Conservation (phyloP, 176 grass and related monocot species). For the Bonia amplexicaulis region DNA sequence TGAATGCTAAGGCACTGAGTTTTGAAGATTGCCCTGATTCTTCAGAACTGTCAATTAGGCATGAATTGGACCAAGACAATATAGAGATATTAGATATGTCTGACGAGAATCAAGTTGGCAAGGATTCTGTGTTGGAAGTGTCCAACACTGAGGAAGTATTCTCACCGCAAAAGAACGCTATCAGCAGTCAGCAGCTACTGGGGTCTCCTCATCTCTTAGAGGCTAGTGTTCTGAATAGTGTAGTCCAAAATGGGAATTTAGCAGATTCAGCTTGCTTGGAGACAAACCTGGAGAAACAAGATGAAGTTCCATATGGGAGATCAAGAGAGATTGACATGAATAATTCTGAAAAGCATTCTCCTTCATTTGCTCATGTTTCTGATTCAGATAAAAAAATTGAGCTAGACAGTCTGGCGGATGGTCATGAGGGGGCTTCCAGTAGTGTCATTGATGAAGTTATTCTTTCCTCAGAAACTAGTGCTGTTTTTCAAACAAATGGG, state of each 20-base stretch:
- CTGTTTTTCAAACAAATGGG: slow-evolving; percentile 13
- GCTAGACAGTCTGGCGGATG: not conserved
- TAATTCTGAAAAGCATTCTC: slow-evolving; percentile 26
- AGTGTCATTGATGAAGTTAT: slow-evolving; percentile 14
- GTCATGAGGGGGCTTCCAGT: not conserved
- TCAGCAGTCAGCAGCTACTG: slow-evolving; percentile 7
- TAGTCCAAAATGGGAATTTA: slow-evolving; percentile 21
- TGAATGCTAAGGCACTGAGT: slow-evolving; percentile 53
- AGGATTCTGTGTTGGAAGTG: not conserved
- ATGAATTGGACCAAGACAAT: slow-evolving; percentile 23
- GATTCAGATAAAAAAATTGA: slow-evolving; percentile 1
- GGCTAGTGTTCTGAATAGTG: slow-evolving; percentile 23
- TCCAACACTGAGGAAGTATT: slow-evolving; percentile 12
- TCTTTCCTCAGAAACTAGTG: slow-evolving; percentile 18
- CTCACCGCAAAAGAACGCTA: slow-evolving; percentile 22
- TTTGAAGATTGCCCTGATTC: slow-evolving; percentile 56
- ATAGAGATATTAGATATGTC: slow-evolving; percentile 17
- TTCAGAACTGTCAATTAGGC: not conserved
- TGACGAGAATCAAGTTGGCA: not conserved
- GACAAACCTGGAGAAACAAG: slow-evolving; percentile 16
- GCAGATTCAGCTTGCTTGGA: slow-evolving; percentile 5
- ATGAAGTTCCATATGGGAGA: not conserved
- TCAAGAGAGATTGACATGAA: slow-evolving; percentile 1
- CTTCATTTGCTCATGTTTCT: slow-evolving; percentile 23
- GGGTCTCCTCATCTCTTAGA: slow-evolving; percentile 28